These are phyloP conservation scores for Plasmodium adleri DNA, from an alignment of 169 alveolate species.

Conservation along the genomic window DNA sequence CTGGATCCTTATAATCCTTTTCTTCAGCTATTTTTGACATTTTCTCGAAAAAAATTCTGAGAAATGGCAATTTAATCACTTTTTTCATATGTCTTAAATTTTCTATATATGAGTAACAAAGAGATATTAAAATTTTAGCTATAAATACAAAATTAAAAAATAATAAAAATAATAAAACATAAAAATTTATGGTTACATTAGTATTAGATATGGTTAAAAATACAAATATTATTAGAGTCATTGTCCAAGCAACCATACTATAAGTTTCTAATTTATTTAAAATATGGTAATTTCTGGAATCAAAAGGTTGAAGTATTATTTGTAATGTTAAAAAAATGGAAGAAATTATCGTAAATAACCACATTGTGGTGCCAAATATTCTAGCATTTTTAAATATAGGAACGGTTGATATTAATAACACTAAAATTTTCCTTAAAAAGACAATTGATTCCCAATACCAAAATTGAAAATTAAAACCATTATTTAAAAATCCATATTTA, in stretches of 20 bases:
- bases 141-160: constrained; percentile 77
- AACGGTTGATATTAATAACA: constrained; percentile 85
- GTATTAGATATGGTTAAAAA: constrained; percentile 70
- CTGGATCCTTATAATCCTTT: constrained; percentile 77
- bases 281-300: constrained; percentile 85
- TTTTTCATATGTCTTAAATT: constrained; percentile 76
- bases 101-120: constrained; percentile 78
- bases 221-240: constrained; percentile 79
- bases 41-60: constrained; percentile 74
- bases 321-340: constrained; percentile 83
- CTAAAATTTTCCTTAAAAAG: constrained; percentile 86
- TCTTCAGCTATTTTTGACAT: constrained; percentile 78
- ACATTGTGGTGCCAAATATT: constrained; percentile 84
- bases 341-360: constrained; percentile 87
- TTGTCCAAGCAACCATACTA: constrained; percentile 89
- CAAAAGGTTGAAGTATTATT: constrained; percentile 87
- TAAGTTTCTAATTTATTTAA: constrained; percentile 87
- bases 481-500: constrained; percentile 89
- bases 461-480: constrained; percentile 86
- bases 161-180: constrained; percentile 64
- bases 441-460: constrained; percentile 91
- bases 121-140: constrained; percentile 64
- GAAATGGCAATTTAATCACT: constrained; percentile 74
- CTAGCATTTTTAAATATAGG: constrained; percentile 80
- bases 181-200: constrained; percentile 59